These are phyloP conservation scores for Ogataea saltuana DNA, from an alignment of 805 yeast species.

Conservation along the genomic window DNA sequence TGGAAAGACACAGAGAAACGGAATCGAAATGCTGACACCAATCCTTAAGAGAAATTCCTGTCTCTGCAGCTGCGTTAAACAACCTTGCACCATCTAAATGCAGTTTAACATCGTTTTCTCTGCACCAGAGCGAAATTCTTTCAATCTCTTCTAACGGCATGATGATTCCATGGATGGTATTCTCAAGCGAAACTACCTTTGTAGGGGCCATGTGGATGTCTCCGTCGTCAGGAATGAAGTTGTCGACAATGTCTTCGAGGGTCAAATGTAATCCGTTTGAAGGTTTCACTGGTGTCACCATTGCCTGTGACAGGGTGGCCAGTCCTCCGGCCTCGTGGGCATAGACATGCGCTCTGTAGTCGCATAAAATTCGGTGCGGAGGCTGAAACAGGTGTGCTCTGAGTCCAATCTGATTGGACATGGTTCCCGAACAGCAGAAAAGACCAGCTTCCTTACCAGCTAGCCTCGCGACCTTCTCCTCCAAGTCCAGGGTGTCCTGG, in stretches of 20 bases:
- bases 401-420: slow-evolving; percentile 83
- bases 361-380: slow-evolving; percentile 78
- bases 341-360: slow-evolving; percentile 78
- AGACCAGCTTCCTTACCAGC: slow-evolving; percentile 80
- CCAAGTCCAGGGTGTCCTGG: slow-evolving; percentile 60
- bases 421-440: slow-evolving; percentile 82
- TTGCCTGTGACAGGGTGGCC: slow-evolving; percentile 82
- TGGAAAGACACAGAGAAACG: slow-evolving; percentile 81
- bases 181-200: slow-evolving; percentile 75
- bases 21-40: slow-evolving; percentile 79
- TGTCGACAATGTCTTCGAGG: slow-evolving; percentile 66
- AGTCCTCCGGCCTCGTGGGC: slow-evolving; percentile 86
- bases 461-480: slow-evolving; percentile 60
- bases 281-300: slow-evolving; percentile 82
- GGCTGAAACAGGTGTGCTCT: slow-evolving; percentile 75
- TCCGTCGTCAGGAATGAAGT: slow-evolving; percentile 68
- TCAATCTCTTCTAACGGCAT: slow-evolving; percentile 74
- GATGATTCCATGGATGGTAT: slow-evolving; percentile 79
- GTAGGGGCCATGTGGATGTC: slow-evolving; percentile 90
- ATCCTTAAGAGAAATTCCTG: slow-evolving; percentile 65
- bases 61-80: slow-evolving; percentile 79
- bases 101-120: slow-evolving; percentile 55
- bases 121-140: slow-evolving; percentile 68
- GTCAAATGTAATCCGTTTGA: slow-evolving; percentile 72
- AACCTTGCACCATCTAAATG: slow-evolving; percentile 92